These are phyloP conservation scores for Amanita molliuscula DNA, from an alignment of 768 basidiomycete genomes.

Conservation along the genomic window DNA sequence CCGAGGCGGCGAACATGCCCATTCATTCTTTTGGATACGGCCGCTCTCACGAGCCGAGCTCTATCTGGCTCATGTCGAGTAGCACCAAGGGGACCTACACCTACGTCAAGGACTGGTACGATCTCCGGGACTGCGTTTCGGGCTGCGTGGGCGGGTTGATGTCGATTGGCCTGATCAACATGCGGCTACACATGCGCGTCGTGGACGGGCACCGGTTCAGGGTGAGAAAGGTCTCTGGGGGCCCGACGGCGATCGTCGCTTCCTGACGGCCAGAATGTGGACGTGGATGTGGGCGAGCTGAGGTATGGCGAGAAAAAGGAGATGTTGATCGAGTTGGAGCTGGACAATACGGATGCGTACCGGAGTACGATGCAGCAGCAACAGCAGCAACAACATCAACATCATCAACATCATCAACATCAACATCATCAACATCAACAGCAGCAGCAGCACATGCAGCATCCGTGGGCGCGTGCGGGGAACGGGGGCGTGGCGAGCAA, in stretches of 20 bases:
- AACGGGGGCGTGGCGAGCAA: constrained; percentile 8
- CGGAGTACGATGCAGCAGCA: constrained; percentile 20
- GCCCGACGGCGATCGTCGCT: constrained; percentile 75
- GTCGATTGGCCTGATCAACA: constrained; percentile 84
- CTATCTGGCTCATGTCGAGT: constrained; percentile 98
- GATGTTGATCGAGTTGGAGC: constrained; percentile 93
- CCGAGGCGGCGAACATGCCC: constrained; percentile 93
- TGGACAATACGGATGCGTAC: constrained; percentile 65
- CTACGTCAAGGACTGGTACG: constrained; percentile 97
- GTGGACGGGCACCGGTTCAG: constrained; percentile 86
- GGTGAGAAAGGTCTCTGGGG: constrained; percentile 91
- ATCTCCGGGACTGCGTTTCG: constrained; percentile 84
- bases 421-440: constrained; percentile 14
- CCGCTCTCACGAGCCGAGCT: constrained; percentile 93
- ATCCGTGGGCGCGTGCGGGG: constrained; percentile 9
- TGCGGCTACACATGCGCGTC: constrained; percentile 93
- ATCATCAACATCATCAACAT: too few relatives aligned
- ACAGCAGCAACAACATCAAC: constrained; percentile 7
- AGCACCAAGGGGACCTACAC: constrained; percentile 97
- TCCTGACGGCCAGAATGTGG: constrained; percentile 92
- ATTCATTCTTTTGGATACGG: constrained; percentile 98
- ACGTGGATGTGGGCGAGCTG: constrained; percentile 90
- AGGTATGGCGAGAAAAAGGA: constrained; percentile 96
- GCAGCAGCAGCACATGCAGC: not conserved
- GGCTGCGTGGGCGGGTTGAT: constrained; percentile 96